Conservation (phyloP, 139 green algal genomes). For the Coccomyxa sp. region DNA sequence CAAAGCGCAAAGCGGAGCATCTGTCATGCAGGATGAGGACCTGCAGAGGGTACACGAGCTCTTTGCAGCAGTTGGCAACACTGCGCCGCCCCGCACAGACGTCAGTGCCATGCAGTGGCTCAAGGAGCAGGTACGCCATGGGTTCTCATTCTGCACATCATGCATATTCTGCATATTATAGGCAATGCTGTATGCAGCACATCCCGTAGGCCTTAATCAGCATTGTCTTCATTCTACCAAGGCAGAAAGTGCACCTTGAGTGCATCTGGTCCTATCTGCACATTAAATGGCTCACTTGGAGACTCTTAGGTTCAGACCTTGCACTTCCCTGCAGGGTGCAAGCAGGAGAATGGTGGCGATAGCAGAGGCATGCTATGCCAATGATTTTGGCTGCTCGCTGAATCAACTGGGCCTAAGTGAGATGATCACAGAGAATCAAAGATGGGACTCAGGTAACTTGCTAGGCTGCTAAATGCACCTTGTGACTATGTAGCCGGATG, state of each 20-base stretch:
- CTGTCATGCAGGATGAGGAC: conserved; percentile 11
- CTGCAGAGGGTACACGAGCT: conserved; percentile 43
- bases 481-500: background rate
- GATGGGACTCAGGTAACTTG: conserved; percentile 36
- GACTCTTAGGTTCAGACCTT: too few species aligned
- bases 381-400: conserved; percentile 75
- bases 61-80: conserved; percentile 47
- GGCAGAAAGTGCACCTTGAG: too few species aligned
- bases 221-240: too few species aligned
- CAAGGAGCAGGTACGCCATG: too few species aligned
- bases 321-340: too few species aligned
- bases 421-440: conserved; percentile 68
- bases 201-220: too few species aligned
- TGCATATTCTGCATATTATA: too few species aligned
- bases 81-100: conserved; percentile 36
- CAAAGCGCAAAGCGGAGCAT: background rate
- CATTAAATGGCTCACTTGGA: too few species aligned
- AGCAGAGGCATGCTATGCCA: conserved; percentile 77
- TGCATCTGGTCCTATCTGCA: too few species aligned
- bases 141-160: too few species aligned
- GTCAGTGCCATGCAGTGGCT: conserved; percentile 53
- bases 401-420: conserved; percentile 66
- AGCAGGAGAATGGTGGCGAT: conserved; percentile 35
- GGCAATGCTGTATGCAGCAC: too few species aligned
- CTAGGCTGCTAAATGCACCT: too few species aligned